Evolutionary conservation across 176 grass and related monocot genomes (phyloP).

Genomic region (Oryza australiensis): DNA sequence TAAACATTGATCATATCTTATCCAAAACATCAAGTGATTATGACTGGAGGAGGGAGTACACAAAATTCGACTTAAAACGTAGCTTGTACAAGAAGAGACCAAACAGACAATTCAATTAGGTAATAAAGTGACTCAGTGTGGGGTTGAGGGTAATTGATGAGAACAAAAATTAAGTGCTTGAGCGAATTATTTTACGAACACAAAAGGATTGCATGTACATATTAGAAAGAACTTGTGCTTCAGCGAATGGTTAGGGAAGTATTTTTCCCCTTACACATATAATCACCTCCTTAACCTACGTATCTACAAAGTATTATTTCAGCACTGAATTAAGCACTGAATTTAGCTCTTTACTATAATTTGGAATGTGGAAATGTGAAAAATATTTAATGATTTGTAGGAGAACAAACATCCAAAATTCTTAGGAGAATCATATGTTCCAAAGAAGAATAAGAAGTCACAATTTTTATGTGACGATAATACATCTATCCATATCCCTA

Average conservation of each 20-base stretch:
- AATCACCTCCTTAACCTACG: neutral
- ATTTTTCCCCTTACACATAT: neutral
- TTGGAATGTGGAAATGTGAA: neutral
- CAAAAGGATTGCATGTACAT: too few relatives aligned
- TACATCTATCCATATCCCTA: too few relatives aligned
- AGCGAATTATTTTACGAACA: too few relatives aligned
- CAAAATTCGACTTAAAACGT: neutral
- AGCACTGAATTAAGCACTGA: neutral
- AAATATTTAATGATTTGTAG: neutral
- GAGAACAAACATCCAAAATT: neutral
- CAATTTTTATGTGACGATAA: neutral
- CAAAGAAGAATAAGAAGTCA: neutral
- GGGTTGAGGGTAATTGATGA: neutral
- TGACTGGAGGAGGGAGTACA: neutral
- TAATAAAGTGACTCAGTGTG: neutral
- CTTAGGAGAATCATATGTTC: constrained; percentile 3
- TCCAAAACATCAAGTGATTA: too few relatives aligned
- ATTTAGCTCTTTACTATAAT: neutral
- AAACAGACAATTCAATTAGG: neutral
- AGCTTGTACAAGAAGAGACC: neutral
- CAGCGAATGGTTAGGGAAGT: neutral
- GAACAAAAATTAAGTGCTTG: neutral
- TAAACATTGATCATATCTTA: too few relatives aligned
- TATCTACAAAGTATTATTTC: neutral
- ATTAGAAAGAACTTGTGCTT: too few relatives aligned